phyloP scores from a whole-genome alignment of 176 grass and related monocot species.

The Eleusine indica region DNA sequence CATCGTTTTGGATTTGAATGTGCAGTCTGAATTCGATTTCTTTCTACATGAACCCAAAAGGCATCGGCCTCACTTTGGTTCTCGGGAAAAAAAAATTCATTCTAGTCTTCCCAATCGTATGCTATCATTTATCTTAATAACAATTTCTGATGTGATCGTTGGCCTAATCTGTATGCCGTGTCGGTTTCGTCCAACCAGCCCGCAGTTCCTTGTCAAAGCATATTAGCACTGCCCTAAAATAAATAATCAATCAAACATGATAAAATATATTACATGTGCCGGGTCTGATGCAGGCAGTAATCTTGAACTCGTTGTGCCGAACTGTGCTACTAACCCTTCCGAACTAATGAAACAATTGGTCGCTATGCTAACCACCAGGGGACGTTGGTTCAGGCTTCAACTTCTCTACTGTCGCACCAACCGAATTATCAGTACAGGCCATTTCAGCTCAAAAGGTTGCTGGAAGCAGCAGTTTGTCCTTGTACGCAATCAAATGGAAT shows the following conservation, averaged over 20 bases:
- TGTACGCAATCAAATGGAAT: conserved; percentile 18
- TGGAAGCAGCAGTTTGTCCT: neutral
- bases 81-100: too few species aligned
- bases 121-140: neutral
- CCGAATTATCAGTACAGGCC: conserved; percentile 17
- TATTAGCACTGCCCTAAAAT: neutral
- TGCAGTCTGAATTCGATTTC: too few species aligned
- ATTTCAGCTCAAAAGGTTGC: conserved; percentile 25
- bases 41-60: too few species aligned
- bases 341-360: neutral
- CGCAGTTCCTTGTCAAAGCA: neutral
- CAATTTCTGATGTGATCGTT: conserved; percentile 6
- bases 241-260: neutral
- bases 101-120: too few species aligned
- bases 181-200: neutral
- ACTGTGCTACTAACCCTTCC: conserved; percentile 4
- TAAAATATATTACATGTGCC: neutral
- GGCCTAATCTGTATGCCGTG: neutral
- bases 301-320: neutral
- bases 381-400: conserved; percentile 11
- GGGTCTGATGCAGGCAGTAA: neutral
- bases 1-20: too few species aligned
- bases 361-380: conserved; percentile 14
- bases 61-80: too few species aligned
- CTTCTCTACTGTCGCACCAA: conserved; percentile 11